Evolutionary conservation across 1,139 yeast species (phyloP).

Genomic region (Zhuliangozyma parablackwelliae): DNA sequence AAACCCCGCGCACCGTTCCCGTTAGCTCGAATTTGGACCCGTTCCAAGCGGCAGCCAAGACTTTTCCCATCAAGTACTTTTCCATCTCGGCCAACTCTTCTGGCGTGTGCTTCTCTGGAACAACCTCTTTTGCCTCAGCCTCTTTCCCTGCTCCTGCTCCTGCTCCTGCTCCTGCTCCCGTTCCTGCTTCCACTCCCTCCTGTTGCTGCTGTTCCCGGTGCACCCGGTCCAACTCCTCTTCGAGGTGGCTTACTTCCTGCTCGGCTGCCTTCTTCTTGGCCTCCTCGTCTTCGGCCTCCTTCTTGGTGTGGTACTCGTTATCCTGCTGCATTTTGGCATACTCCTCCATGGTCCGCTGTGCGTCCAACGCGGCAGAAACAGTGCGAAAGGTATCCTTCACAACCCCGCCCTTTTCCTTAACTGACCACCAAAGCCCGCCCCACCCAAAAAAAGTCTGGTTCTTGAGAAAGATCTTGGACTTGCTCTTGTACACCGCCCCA

Average conservation of each 20-base stretch:
- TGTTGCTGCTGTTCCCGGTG: slow-evolving; percentile 11
- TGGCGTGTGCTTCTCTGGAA: slow-evolving; percentile 57
- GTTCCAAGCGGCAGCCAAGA: slow-evolving; percentile 93
- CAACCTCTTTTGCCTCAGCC: slow-evolving; percentile 15
- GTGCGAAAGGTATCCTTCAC: slow-evolving; percentile 84
- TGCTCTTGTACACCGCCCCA: slow-evolving; percentile 71
- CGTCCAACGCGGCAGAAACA: slow-evolving; percentile 82
- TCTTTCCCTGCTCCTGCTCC: slow-evolving; percentile 7
- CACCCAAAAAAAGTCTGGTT: slow-evolving; percentile 74
- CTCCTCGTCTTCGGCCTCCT: slow-evolving; percentile 32
- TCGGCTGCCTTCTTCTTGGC: slow-evolving; percentile 16
- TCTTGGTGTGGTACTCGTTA: slow-evolving; percentile 45
- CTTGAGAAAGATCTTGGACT: slow-evolving; percentile 54
- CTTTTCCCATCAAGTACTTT: slow-evolving; percentile 81
- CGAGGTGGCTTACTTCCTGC: slow-evolving; percentile 15
- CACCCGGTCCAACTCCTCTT: slow-evolving; percentile 18
- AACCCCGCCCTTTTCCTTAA: slow-evolving; percentile 84
- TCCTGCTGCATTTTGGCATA: slow-evolving; percentile 65
- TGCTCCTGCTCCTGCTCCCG: too few relatives aligned
- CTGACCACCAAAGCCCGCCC: slow-evolving; percentile 78
- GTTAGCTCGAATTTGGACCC: slow-evolving; percentile 89
- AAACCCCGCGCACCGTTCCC: slow-evolving; percentile 81
- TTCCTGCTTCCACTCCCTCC: background rate
- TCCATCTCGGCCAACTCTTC: slow-evolving; percentile 87
- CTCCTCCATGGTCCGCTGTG: slow-evolving; percentile 84